Percentiles rank a stretch among this genome's conserved stretches.
phyloP scores from a whole-genome alignment of 305 asterid species.

The Salvia sclarea region DNA sequence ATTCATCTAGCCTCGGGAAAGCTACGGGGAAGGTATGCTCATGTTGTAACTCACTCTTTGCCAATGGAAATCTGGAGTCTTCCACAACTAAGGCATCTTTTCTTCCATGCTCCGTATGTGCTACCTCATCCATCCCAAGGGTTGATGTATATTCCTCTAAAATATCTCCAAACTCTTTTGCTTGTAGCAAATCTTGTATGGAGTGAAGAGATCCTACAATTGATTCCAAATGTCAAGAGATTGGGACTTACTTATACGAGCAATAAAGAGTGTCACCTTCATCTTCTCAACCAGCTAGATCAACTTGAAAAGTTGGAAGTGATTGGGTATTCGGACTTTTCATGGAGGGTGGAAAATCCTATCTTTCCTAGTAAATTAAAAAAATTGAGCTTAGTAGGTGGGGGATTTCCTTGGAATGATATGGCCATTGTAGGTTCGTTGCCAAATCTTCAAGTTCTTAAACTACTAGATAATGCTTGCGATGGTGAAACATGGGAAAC shows the following conservation, averaged over 20 bases:
- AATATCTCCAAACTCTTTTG: not conserved
- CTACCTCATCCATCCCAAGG: not conserved
- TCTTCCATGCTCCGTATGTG: not conserved
- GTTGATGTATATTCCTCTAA: not conserved
- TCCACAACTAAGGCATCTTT: constrained; percentile 11
- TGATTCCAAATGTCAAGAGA: not conserved
- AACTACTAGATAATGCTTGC: too few relatives aligned
- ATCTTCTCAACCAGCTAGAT: not conserved
- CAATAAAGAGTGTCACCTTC: not conserved
- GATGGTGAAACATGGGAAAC: too few relatives aligned
- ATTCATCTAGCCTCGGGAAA: not conserved
- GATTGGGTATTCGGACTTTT: not conserved
- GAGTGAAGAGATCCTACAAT: not conserved
- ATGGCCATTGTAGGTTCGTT: not conserved
- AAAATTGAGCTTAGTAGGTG: constrained; percentile 1
- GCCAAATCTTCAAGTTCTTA: too few relatives aligned
- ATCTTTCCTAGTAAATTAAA: not conserved
- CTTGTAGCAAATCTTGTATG: not conserved
- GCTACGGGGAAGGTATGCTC: not conserved
- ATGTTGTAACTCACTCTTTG: not conserved
- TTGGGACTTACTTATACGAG: not conserved
- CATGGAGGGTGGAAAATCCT: not conserved
- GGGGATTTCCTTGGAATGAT: not conserved
- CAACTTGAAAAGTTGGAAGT: constrained; percentile 8
- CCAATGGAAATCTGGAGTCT: constrained; percentile 18